phyloP scores from a whole-genome alignment of 1,284 basidiomycete genomes.

The Cryptococcus sp. region DNA sequence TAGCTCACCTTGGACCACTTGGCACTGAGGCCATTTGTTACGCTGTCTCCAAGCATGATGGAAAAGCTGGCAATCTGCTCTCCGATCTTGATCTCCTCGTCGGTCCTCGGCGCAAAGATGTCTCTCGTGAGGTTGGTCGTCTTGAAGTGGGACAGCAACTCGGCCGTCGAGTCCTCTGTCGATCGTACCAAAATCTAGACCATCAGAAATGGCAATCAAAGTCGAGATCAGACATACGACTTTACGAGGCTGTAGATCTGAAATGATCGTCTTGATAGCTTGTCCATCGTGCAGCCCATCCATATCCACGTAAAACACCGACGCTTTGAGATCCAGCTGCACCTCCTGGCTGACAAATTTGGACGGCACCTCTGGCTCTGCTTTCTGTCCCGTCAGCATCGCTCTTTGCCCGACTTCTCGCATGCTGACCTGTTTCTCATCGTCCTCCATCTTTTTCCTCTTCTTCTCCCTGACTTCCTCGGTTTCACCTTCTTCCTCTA shows the following conservation, averaged over 20 bases:
- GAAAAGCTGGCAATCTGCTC: slow-evolving; percentile 94
- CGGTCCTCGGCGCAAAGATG: slow-evolving; percentile 69
- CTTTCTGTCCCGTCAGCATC: slow-evolving; percentile 51
- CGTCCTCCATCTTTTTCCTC: slow-evolving; percentile 64
- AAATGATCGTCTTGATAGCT: slow-evolving; percentile 92
- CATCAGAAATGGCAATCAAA: neutral
- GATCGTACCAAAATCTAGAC: slow-evolving; percentile 81
- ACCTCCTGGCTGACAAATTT: slow-evolving; percentile 77
- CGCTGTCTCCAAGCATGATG: slow-evolving; percentile 87
- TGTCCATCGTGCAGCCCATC: slow-evolving; percentile 94
- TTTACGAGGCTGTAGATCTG: slow-evolving; percentile 92
- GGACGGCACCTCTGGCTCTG: slow-evolving; percentile 74
- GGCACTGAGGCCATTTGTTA: slow-evolving; percentile 56
- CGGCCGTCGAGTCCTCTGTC: slow-evolving; percentile 58
- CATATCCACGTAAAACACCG: slow-evolving; percentile 86
- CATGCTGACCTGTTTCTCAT: slow-evolving; percentile 64
- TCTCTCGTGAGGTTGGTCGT: slow-evolving; percentile 83
- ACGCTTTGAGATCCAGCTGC: slow-evolving; percentile 73
- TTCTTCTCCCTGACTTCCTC: slow-evolving; percentile 72
- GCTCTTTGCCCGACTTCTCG: neutral
- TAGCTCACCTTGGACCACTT: slow-evolving; percentile 74
- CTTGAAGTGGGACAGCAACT: slow-evolving; percentile 70
- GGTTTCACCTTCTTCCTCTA: slow-evolving; percentile 79
- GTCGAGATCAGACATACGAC: slow-evolving; percentile 55
- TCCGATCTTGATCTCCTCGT: slow-evolving; percentile 79